Evolutionary conservation across 2,329 filamentous ascomycete genomes (phyloP), one percentile per base, ranked within the genome.

Genomic region (Claviceps lovelessii): DNA sequence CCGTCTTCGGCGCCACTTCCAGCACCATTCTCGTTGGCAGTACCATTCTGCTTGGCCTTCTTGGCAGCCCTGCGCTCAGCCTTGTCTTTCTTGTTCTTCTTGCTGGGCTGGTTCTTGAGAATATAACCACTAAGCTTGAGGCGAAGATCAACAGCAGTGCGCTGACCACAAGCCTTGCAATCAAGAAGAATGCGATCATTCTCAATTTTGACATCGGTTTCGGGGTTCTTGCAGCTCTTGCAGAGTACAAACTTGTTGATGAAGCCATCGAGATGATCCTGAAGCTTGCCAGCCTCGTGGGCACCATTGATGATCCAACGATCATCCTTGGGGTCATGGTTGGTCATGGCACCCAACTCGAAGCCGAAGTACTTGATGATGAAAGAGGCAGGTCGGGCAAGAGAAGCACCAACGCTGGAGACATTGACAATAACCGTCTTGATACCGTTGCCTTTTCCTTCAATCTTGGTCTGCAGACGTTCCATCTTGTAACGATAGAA

Each of bases 401-500:
- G 83, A 59, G 91, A 94, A 67, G 87, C 79, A 65, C 91, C 90
- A 63, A 98, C 90, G 69, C 88, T 94, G 79, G 84, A 88, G 69
- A 98, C 76, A 74, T 98, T 98, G 80, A 95, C 89, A 64, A 98
- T 85, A 67, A 98, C 93, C 65, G 64, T 98, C 80, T 98, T 98
- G 83, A 98, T 98, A 69, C 93, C 93, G 77, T 98, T 98, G 63
- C 93, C 93, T 76, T 98, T 98, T 75, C 93, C 93, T 77, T 98
- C 93, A 66, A 98, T 94, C 81, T 98, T 98, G 72, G 93, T 95
- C 79, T 95, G 89, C 70, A 98, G 78, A 65, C 84, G 86, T 78
- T 97, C 93, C 93, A 98, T 98, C 84, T 98, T 98, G 85, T 98
- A 98, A 73, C 93, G 93, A 78, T 98, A 98, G 84, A 96, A 98